A percentile compares a stretch with the other conserved stretches of the same genome.
These are phyloP conservation scores for Aspergillus melleus DNA, from an alignment of 2,329 filamentous ascomycete genomes.

Conservation along the genomic window DNA sequence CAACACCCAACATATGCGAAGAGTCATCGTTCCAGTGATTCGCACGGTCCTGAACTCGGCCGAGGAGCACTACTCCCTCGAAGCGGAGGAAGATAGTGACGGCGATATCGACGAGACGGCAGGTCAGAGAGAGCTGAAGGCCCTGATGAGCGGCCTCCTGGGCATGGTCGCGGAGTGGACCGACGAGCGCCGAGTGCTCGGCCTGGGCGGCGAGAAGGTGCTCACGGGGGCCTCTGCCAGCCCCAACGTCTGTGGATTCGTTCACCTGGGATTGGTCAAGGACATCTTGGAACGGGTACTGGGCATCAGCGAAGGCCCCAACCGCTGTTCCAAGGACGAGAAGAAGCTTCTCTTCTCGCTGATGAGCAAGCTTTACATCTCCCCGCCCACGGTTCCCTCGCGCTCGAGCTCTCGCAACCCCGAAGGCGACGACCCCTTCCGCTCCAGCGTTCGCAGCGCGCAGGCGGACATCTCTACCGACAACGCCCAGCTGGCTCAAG, in stretches of 20 bases:
- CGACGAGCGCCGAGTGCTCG: conserved; percentile 74
- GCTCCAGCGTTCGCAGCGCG: conserved; percentile 50
- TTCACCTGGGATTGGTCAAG: conserved; percentile 76
- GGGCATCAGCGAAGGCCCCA: conserved; percentile 41
- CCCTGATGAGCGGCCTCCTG: conserved; percentile 71
- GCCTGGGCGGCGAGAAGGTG: conserved; percentile 55
- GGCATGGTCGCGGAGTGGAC: conserved; percentile 90
- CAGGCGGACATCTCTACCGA: conserved; percentile 52
- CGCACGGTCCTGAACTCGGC: conserved; percentile 63
- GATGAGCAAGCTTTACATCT: conserved; percentile 79
- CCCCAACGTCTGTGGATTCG: conserved; percentile 64
- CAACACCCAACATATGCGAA: conserved; percentile 80
- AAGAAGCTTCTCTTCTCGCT: conserved; percentile 77
- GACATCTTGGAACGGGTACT: conserved; percentile 75
- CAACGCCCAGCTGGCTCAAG: conserved; percentile 54
- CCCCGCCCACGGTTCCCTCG: conserved; percentile 58
- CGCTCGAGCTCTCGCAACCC: conserved; percentile 42
- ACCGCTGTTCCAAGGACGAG: conserved; percentile 64
- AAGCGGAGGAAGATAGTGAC: conserved; percentile 72
- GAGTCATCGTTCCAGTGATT: conserved; percentile 71
- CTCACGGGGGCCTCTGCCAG: conserved; percentile 55
- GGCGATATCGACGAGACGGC: conserved; percentile 74
- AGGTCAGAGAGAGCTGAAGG: conserved; percentile 59
- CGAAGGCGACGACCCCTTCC: conserved; percentile 61
- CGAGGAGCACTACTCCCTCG: conserved; percentile 67